Base-by-base conservation (phyloP, 2,329 filamentous ascomycete species). In the Chaetomium strumarium region DNA sequence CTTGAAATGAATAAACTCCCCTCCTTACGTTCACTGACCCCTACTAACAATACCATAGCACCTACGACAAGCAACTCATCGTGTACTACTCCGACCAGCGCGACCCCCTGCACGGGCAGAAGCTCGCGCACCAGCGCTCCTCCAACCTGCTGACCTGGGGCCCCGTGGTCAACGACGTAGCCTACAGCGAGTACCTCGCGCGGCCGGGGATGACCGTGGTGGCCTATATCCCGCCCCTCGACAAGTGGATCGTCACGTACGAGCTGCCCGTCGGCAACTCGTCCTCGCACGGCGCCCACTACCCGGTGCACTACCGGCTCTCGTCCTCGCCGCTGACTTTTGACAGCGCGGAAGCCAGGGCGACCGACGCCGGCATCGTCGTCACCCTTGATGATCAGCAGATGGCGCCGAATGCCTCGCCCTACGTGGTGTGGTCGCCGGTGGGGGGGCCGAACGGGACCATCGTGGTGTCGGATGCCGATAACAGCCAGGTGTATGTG, bases 51-150 rank as follows among this genome's bases (percentile, higher is more conserved):
- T 6, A 76, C 29, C 5, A 6, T 17, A 51, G 49, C 29, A 16
- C 29, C 41, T 75, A 83, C 64, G 68, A 85, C 51, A 74, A 78
- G 49, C 72, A 79, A 47, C 68, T 88, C 16, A 75, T 88, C 34
- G 72, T 77, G 60, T 88, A 86, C 72, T 88, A 88, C 70, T 83
- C 84, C 1, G 85, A 88, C 66, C 85, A 88, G 64, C 77, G 85
- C 34, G 83, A 83, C 56, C 75, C 81, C 57, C 70, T 71, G 1
- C 73, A 88, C 62, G 85, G 84, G 16, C 85, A 88, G 67, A 86
- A 87, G 63, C 73, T 88, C 37, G 75, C 80, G 2, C 84, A 88
- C 65, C 83, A 87, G 66, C 72, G 73, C 14, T 75, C 79, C 2
- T 72, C 68, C 1, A 81, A 88, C 62, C 72, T 86, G 17, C 67